Evolutionary conservation across 352 stramenopile species (phyloP).

Genomic region (Phytophthora boehmeriae): DNA sequence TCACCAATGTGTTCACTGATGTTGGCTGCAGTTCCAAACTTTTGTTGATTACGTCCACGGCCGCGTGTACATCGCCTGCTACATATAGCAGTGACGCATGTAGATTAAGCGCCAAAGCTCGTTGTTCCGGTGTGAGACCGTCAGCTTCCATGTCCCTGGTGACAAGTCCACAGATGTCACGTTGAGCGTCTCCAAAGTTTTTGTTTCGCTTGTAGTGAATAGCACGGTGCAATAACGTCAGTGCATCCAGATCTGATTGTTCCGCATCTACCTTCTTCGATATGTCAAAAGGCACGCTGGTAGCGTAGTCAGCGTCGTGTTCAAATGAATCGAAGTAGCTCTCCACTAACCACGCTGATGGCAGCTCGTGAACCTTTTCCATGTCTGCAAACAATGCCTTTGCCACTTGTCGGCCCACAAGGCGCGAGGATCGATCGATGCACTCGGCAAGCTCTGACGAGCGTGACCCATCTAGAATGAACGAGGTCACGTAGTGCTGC

Average conservation of each 20-base stretch:
- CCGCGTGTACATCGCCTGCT: conserved; percentile 72
- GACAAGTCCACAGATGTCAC: conserved; percentile 48
- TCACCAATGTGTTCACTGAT: conserved; percentile 74
- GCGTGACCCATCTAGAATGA: conserved; percentile 82
- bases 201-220: conserved; percentile 71
- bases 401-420: conserved; percentile 66
- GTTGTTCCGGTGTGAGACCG: conserved; percentile 39
- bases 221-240: conserved; percentile 64
- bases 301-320: conserved; percentile 71
- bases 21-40: conserved; percentile 58
- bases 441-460: conserved; percentile 67
- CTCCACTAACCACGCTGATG: conserved; percentile 76
- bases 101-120: conserved; percentile 70
- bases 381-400: conserved; percentile 76
- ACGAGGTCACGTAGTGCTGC: conserved; percentile 84
- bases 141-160: conserved; percentile 45
- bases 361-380: conserved; percentile 75
- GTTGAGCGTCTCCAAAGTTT: conserved; percentile 56
- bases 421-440: conserved; percentile 76
- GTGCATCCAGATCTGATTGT: conserved; percentile 50
- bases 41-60: conserved; percentile 66
- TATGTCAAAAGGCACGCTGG: conserved; percentile 65
- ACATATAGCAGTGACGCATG: conserved; percentile 87
- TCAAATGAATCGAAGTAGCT: conserved; percentile 90
- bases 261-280: conserved; percentile 50